Conservation (phyloP, 176 grass and related monocot genomes). For the Lolium multiflorum region DNA sequence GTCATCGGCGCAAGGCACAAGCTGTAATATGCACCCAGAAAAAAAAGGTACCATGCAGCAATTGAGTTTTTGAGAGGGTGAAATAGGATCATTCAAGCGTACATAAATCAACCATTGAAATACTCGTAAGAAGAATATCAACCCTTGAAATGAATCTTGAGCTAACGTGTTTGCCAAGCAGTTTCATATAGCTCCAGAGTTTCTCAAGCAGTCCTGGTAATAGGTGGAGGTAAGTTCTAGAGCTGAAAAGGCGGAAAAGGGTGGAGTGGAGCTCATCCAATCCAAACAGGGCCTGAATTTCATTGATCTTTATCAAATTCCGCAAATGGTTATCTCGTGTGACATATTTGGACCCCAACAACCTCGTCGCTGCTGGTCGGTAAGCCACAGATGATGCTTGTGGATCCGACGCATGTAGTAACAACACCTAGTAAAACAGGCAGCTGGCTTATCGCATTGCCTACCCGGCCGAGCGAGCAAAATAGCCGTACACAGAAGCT, state of each 20-base stretch:
- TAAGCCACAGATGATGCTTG: not conserved
- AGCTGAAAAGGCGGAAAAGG: not conserved
- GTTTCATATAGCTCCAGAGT: slow-evolving; percentile 3
- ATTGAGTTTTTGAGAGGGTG: not conserved
- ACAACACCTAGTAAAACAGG: not conserved
- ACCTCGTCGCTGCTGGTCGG: not conserved
- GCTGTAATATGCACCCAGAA: not conserved
- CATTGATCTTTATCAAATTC: not conserved
- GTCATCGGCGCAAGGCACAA: not conserved
- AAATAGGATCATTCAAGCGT: not conserved
- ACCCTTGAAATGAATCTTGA: not conserved
- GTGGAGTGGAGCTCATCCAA: not conserved
- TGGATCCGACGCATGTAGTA: not conserved
- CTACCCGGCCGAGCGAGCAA: not conserved
- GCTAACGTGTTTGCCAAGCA: slow-evolving; percentile 1
- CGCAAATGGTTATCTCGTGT: not conserved
- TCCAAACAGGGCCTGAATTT: not conserved
- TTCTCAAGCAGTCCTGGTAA: not conserved
- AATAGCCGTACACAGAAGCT: slow-evolving; percentile 20
- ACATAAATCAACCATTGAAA: not conserved
- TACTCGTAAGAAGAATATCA: not conserved
- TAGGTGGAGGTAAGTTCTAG: not conserved
- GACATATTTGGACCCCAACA: not conserved
- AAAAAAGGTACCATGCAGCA: not conserved
- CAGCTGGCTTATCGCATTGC: slow-evolving; percentile 2